Evolutionary conservation across 495 filamentous ascomycete genomes (phyloP).

Genomic region (Penicillium roqueforti): DNA sequence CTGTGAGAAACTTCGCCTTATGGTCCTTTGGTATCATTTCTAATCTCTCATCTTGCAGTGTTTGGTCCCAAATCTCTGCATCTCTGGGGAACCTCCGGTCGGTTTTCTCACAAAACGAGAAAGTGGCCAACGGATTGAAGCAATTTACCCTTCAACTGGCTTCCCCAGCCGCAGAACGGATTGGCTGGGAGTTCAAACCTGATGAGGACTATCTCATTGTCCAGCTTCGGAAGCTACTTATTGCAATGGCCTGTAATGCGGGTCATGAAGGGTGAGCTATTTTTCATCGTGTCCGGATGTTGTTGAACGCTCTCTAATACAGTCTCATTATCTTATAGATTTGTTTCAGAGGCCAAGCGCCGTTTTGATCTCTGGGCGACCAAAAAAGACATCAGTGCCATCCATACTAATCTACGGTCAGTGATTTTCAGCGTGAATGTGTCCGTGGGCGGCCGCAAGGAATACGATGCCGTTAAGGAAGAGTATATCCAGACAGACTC

Average conservation of each 20-base stretch:
- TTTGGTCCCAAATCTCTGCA: slow-evolving; percentile 79
- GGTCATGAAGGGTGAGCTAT: slow-evolving; percentile 65
- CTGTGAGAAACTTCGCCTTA: slow-evolving; percentile 45
- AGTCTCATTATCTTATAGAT: slow-evolving; percentile 34
- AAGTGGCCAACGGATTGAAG: slow-evolving; percentile 61
- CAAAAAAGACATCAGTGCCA: slow-evolving; percentile 58
- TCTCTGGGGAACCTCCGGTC: slow-evolving; percentile 62
- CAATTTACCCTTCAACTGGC: slow-evolving; percentile 70
- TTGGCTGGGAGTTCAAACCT: slow-evolving; percentile 78
- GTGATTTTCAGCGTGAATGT: slow-evolving; percentile 79
- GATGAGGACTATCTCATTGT: slow-evolving; percentile 77
- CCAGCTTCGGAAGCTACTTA: slow-evolving; percentile 75
- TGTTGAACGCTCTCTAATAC: slow-evolving; percentile 19
- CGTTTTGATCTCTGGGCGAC: slow-evolving; percentile 72
- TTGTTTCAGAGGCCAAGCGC: slow-evolving; percentile 63
- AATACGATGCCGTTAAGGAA: slow-evolving; percentile 71
- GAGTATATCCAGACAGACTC: slow-evolving; percentile 78
- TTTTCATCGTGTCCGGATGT: background rate
- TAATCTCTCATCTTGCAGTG: slow-evolving; percentile 38
- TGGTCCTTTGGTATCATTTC: background rate
- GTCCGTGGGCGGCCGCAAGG: slow-evolving; percentile 57
- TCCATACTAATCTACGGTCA: slow-evolving; percentile 75
- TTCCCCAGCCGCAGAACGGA: slow-evolving; percentile 62
- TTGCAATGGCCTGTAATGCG: slow-evolving; percentile 66
- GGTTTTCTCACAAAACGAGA: slow-evolving; percentile 57